phyloP scores from a whole-genome alignment of 176 grass and related monocot genomes.

The sorghum (Sorghum bicolor) region Sorghum_bicolor_NCBIv3 NC_012875.2:47344501-47345000 shows the following conservation, averaged over 20 bases:
- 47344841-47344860: neutral
- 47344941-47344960: neutral
- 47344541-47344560: slow-evolving; percentile 94
- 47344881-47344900: neutral
- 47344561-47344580: slow-evolving; percentile 90
- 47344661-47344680: slow-evolving; percentile 65
- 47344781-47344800: neutral
- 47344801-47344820: neutral
- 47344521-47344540: neutral
- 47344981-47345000: neutral
- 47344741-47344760: neutral
- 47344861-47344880: neutral
- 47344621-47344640: slow-evolving; percentile 85
- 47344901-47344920: neutral
- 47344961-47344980: neutral
- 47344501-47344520: neutral
- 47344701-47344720: slow-evolving; percentile 70
- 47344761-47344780: neutral
- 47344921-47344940: neutral
- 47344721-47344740: slow-evolving; percentile 25
- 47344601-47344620: slow-evolving; percentile 77
- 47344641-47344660: slow-evolving; percentile 76
- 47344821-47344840: neutral
- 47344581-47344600: slow-evolving; percentile 99
- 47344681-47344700: slow-evolving; percentile 88